Evolutionary conservation across 2,329 filamentous ascomycete species (phyloP).

Genomic region (Dactylellina haptotyla): DNA sequence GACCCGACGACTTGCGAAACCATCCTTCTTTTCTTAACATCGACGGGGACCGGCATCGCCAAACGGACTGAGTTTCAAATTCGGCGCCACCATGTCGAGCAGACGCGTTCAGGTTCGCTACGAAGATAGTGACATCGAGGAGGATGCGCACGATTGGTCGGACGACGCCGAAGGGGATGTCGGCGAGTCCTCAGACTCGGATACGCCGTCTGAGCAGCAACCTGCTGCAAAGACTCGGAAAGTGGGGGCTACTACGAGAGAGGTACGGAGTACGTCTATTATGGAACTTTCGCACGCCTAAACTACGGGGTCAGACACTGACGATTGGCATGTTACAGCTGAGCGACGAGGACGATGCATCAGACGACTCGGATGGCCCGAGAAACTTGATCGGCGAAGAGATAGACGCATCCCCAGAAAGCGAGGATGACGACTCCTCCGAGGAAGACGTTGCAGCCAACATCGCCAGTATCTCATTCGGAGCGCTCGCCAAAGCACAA

Average conservation of each 20-base stretch:
- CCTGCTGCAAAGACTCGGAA: constrained; percentile 19
- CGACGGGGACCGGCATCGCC: constrained; percentile 21
- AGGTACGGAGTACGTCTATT: constrained; percentile 43
- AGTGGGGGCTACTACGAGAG: constrained; percentile 11
- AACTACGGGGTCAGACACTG: constrained; percentile 14
- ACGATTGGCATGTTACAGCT: constrained; percentile 13
- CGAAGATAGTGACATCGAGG: constrained; percentile 46
- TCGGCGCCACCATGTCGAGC: constrained; percentile 20
- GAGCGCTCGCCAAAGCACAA: constrained; percentile 45
- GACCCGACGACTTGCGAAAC: not conserved
- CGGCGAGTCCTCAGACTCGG: constrained; percentile 33
- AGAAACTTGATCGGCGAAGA: constrained; percentile 5
- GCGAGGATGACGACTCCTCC: constrained; percentile 17
- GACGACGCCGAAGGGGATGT: constrained; percentile 28
- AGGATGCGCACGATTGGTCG: constrained; percentile 38
- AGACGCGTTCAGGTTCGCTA: constrained; percentile 40
- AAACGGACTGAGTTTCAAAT: constrained; percentile 1
- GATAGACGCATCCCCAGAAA: constrained; percentile 14
- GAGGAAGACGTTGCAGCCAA: constrained; percentile 31
- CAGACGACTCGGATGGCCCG: not conserved
- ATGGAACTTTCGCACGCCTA: not conserved
- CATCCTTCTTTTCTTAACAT: constrained; percentile 22
- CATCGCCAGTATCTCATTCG: constrained; percentile 42
- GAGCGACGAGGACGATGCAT: constrained; percentile 2
- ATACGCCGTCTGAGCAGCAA: constrained; percentile 27